Conservation (phyloP, 2,329 filamentous ascomycete genomes). For the Talaromyces amestolkiae region DNA sequence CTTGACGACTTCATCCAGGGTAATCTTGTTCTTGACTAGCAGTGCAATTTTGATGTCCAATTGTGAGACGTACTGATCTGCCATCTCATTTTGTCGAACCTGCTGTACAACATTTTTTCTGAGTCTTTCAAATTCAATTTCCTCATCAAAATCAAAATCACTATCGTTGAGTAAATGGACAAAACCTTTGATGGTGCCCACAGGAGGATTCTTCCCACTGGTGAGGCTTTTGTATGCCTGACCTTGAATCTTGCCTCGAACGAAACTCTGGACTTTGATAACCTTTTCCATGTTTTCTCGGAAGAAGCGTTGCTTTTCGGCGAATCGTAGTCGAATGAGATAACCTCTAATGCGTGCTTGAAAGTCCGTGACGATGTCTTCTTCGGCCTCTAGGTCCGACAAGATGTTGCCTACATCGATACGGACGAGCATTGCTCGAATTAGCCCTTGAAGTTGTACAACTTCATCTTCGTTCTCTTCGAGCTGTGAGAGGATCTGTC, state of each 20-base stretch:
- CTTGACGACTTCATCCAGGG: constrained; percentile 92
- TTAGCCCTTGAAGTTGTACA: constrained; percentile 68
- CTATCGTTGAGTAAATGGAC: constrained; percentile 97
- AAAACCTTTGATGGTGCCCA: constrained; percentile 96
- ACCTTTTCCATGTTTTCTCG: constrained; percentile 98
- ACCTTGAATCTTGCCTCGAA: constrained; percentile 90
- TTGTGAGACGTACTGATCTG: constrained; percentile 97
- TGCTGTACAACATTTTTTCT: constrained; percentile 96
- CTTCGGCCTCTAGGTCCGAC: constrained; percentile 75
- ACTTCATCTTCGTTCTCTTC: constrained; percentile 66
- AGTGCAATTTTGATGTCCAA: constrained; percentile 98
- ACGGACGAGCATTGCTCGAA: constrained; percentile 75
- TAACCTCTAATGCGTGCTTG: constrained; percentile 73
- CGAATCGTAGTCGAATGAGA: constrained; percentile 71
- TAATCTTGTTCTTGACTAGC: constrained; percentile 99
- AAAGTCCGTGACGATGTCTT: constrained; percentile 70
- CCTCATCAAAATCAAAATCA: constrained; percentile 98
- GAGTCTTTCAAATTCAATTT: constrained; percentile 92
- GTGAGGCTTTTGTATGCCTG: constrained; percentile 98
- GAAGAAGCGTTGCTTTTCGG: constrained; percentile 84
- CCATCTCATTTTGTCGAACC: constrained; percentile 92
- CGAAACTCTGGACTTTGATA: constrained; percentile 96
- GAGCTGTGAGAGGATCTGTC: constrained; percentile 64
- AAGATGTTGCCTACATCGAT: constrained; percentile 71
- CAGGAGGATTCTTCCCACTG: constrained; percentile 91